A percentile compares a stretch with the other conserved stretches of the same genome.
Conservation (phyloP, 768 basidiomycete genomes). For the Tulasnella sp. region DNA sequence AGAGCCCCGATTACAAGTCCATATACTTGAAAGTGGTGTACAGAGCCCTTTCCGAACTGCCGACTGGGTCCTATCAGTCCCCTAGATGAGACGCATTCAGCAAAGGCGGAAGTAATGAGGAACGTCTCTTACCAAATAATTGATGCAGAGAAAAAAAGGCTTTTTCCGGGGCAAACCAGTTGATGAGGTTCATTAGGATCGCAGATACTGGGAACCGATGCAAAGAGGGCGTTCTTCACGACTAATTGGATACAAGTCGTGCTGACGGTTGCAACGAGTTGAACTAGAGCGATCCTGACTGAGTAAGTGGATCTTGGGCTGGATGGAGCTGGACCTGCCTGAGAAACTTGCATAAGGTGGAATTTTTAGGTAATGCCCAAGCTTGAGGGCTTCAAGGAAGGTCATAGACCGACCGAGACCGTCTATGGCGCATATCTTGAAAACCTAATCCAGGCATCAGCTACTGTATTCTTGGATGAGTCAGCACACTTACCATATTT, state of each 20-base stretch:
- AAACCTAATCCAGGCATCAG: not conserved
- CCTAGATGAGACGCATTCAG: not conserved
- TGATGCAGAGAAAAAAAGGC: not conserved
- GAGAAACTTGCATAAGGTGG: slow-evolving; percentile 38
- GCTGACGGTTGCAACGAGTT: slow-evolving; percentile 25
- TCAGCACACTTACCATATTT: not conserved
- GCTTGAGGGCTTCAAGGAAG: slow-evolving; percentile 24
- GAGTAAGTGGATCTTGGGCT: not conserved
- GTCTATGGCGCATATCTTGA: not conserved
- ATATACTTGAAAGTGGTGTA: not conserved
- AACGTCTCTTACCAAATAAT: not conserved
- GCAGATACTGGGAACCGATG: not conserved
- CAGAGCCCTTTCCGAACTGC: not conserved
- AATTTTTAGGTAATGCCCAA: slow-evolving; percentile 44
- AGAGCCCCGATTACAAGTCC: not conserved
- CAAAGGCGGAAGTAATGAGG: not conserved
- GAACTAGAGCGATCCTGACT: slow-evolving; percentile 24
- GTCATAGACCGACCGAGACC: not conserved
- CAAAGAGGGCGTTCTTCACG: not conserved
- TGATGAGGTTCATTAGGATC: not conserved
- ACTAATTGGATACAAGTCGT: not conserved
- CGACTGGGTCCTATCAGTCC: not conserved
- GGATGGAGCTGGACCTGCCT: slow-evolving; percentile 25
- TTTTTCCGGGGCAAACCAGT: not conserved
- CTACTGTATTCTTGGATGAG: no score